These are phyloP conservation scores for Coix lacrymajobi DNA, from an alignment of 176 grass and related monocot genomes.

Conservation along the genomic window DNA sequence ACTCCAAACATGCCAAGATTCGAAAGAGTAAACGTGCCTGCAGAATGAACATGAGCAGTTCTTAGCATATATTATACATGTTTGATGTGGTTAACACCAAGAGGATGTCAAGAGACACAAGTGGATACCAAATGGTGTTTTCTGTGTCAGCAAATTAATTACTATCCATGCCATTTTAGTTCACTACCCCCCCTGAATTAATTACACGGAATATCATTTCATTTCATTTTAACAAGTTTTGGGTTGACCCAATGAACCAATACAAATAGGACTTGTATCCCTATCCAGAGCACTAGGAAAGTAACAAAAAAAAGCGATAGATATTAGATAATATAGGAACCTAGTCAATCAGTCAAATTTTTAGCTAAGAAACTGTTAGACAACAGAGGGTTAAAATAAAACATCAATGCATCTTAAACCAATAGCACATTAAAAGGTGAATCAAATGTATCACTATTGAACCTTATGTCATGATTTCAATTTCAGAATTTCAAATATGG, in stretches of 20 bases:
- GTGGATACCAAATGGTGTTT: background rate
- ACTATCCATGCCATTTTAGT: background rate
- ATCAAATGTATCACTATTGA: background rate
- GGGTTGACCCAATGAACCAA: background rate
- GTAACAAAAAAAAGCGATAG: background rate
- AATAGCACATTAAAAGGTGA: background rate
- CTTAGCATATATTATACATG: slow-evolving; percentile 8
- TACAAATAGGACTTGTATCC: background rate
- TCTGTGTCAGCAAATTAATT: background rate
- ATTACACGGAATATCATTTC: background rate
- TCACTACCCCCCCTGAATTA: background rate
- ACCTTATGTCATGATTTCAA: background rate
- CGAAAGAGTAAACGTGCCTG: slow-evolving; percentile 96
- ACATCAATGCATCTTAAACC: background rate
- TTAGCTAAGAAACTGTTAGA: background rate
- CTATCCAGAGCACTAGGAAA: background rate
- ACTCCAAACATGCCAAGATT: slow-evolving; percentile 99
- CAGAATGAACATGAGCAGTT: slow-evolving; percentile 32
- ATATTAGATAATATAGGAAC: background rate
- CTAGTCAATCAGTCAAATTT: background rate
- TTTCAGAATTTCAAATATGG: background rate
- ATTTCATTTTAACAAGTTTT: background rate
- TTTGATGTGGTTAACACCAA: slow-evolving; percentile 1
- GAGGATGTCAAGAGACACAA: background rate
- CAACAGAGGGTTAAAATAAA: background rate